These are phyloP conservation scores for Ogataea paraovalis DNA, from an alignment of 805 yeast genomes.

Conservation along the genomic window DNA sequence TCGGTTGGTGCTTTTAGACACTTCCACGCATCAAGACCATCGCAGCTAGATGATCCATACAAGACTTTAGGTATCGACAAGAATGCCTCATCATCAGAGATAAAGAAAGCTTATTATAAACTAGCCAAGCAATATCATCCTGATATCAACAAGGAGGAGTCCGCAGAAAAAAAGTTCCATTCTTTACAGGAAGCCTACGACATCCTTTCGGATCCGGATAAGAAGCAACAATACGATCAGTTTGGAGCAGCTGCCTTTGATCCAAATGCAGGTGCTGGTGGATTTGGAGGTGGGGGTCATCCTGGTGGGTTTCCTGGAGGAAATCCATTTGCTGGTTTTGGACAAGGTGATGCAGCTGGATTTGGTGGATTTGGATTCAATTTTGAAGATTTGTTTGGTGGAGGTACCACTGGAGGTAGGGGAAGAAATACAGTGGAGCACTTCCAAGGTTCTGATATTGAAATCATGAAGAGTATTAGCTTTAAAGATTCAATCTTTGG, in stretches of 20 bases:
- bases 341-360: constrained; percentile 21
- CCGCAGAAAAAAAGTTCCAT: constrained; percentile 85
- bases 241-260: constrained; percentile 87
- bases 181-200: constrained; percentile 94
- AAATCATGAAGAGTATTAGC: constrained; percentile 65
- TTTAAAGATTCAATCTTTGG: constrained; percentile 91
- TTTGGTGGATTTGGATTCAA: constrained; percentile 31
- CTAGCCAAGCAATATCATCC: constrained; percentile 95
- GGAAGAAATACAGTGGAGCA: constrained; percentile 56
- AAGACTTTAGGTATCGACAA: constrained; percentile 72
- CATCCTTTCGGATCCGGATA: constrained; percentile 76
- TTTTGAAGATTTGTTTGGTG: constrained; percentile 62
- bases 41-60: constrained; percentile 67
- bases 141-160: constrained; percentile 88
- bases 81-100: constrained; percentile 71
- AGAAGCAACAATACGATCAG: constrained; percentile 86
- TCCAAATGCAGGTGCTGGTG: constrained; percentile 48
- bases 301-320: constrained; percentile 35
- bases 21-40: constrained; percentile 41
- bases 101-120: constrained; percentile 91
- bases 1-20: constrained; percentile 7
- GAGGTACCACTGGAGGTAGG: constrained; percentile 32
- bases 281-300: constrained; percentile 40
- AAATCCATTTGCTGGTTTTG: constrained; percentile 44
- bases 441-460: constrained; percentile 85